Percentiles rank a stretch among this genome's conserved stretches.
Conservation (phyloP, 2,329 filamentous ascomycete genomes). For the Claviceps sp. region DNA sequence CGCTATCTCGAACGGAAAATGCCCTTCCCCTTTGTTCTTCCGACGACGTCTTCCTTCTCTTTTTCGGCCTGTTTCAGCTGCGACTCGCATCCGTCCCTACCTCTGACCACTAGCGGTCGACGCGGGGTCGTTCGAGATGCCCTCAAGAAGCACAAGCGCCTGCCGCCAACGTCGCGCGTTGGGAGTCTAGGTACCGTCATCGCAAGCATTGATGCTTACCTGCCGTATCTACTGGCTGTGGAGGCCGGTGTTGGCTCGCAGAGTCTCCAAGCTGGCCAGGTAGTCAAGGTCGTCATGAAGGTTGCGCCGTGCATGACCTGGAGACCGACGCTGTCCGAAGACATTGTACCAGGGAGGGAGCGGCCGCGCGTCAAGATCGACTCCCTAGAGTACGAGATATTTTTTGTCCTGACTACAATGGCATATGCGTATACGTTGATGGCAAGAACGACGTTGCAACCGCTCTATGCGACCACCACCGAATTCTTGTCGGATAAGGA, state of each 20-base stretch:
- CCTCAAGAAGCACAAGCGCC: conserved; percentile 79
- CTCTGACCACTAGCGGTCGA: conserved; percentile 67
- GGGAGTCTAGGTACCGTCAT: conserved; percentile 59
- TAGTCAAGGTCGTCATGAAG: conserved; percentile 53
- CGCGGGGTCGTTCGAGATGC: conserved; percentile 71
- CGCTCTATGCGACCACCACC: conserved; percentile 53
- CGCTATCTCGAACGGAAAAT: conserved; percentile 33
- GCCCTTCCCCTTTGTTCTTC: conserved; percentile 81
- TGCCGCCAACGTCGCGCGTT: conserved; percentile 57
- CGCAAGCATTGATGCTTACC: conserved; percentile 58
- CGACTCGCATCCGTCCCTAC: conserved; percentile 78
- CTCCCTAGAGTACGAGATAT: conserved; percentile 71
- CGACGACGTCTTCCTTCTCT: conserved; percentile 78
- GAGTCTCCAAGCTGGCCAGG: conserved; percentile 33
- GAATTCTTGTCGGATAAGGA: conserved; percentile 50
- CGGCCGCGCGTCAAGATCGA: conserved; percentile 53
- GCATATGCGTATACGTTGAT: conserved; percentile 61
- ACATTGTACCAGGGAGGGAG: conserved; percentile 50
- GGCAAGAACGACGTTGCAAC: conserved; percentile 58
- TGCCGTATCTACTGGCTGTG: conserved; percentile 72
- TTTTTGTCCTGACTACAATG: conserved; percentile 64
- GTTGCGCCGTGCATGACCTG: conserved; percentile 58
- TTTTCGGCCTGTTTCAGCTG: conserved; percentile 68
- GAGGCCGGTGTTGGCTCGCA: conserved; percentile 54
- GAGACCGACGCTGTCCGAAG: conserved; percentile 63